A percentile compares a stretch with the other conserved stretches of the same genome.
These are phyloP conservation scores for Solanum pimpinellifolium DNA, from an alignment of 257 asterid species.

Conservation along the genomic window DNA sequence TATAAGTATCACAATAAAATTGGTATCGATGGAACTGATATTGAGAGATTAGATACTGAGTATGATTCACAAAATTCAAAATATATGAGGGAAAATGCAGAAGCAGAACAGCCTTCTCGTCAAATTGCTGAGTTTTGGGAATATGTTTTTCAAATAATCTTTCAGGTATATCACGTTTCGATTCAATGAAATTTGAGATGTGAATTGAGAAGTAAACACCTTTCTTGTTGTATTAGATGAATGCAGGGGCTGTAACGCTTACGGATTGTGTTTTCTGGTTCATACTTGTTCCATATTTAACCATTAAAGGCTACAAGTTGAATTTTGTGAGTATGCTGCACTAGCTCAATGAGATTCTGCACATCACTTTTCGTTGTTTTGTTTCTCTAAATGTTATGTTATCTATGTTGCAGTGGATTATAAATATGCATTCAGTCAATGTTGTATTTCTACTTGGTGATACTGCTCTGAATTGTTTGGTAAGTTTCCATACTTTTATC, in stretches of 20 bases:
- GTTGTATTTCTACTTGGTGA: constrained; percentile 77
- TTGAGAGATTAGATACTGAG: constrained; percentile 33
- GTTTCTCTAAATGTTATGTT: constrained; percentile 8
- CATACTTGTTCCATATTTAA: constrained; percentile 78
- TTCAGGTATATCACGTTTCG: constrained; percentile 46
- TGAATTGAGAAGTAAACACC: background rate
- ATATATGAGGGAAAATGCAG: constrained; percentile 13
- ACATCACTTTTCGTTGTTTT: background rate
- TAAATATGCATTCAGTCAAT: constrained; percentile 86
- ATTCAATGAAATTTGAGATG: background rate
- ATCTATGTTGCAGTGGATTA: constrained; percentile 51
- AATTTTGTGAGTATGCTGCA: constrained; percentile 53
- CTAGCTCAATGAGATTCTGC: background rate
- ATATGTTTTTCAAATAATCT: constrained; percentile 66
- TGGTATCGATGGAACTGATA: constrained; percentile 3
- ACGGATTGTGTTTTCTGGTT: constrained; percentile 90
- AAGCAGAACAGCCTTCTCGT: constrained; percentile 25
- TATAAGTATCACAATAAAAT: constrained; percentile 20
- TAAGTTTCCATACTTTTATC: constrained; percentile 12
- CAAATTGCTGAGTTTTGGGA: constrained; percentile 59
- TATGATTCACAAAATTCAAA: constrained; percentile 20
- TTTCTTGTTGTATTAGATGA: constrained; percentile 43
- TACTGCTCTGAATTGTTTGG: constrained; percentile 78
- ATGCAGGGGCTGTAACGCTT: constrained; percentile 89
- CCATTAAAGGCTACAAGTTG: constrained; percentile 63